Evolutionary conservation across 75 land plant species (phyloP).

Genomic region (Cunninghamia lanceolata): DNA sequence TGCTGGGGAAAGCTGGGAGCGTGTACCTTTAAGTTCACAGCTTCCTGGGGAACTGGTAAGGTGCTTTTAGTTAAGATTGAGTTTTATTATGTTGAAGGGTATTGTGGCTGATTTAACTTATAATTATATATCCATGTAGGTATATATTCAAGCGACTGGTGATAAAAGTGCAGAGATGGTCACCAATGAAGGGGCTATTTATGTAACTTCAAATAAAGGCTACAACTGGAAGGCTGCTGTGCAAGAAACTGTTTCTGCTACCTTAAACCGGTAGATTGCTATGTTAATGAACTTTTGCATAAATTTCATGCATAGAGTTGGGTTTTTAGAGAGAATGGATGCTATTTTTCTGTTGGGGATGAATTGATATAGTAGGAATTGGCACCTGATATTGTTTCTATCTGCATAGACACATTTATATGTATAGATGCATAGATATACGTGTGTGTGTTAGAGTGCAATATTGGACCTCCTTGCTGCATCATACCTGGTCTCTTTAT

Average conservation of each 20-base stretch:
- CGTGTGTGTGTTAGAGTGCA: neutral
- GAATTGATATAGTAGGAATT: neutral
- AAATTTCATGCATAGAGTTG: neutral
- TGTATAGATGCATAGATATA: neutral
- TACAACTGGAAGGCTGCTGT: constrained; percentile 99
- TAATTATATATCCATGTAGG: constrained; percentile 38
- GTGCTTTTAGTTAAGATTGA: neutral
- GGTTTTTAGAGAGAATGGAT: neutral
- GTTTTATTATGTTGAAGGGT: neutral
- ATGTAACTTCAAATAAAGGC: constrained; percentile 86
- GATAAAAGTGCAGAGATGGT: constrained; percentile 99
- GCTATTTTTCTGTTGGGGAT: neutral
- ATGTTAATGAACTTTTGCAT: neutral
- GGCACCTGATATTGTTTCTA: neutral
- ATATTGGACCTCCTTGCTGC: neutral
- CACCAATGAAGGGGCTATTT: constrained; percentile 96
- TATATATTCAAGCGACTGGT: constrained; percentile 86
- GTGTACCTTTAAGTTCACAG: constrained; percentile 86
- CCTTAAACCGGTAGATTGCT: constrained; percentile 74
- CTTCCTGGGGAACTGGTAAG: constrained; percentile 98
- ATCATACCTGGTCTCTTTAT: neutral
- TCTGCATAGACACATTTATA: neutral
- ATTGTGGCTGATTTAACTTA: neutral
- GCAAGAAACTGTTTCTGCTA: constrained; percentile 98
- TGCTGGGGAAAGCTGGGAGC: constrained; percentile 90